Base-by-base conservation (phyloP, 2,329 filamentous ascomycete genomes). In the Chrysoporthe cubensis region DNA sequence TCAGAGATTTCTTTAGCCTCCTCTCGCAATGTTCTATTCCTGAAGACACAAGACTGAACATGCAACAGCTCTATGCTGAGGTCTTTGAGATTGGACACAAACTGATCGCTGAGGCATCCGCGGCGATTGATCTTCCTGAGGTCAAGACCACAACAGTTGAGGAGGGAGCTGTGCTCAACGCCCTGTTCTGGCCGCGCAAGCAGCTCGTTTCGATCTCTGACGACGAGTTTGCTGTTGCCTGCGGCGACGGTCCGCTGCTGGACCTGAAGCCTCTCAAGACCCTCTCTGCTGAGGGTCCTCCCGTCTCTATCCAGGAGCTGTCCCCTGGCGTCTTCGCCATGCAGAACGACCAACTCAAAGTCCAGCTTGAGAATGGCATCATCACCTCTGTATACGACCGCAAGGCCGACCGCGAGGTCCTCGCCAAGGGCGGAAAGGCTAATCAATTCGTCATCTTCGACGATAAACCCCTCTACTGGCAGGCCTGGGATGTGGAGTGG, bases 401-500 rank as follows among this genome's bases (percentile, higher is more conserved):
- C 52, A 79, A 84, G 57, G 88, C 87, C 11, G 84, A 91, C 37
- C 90, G 95, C 63, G 94, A 99, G 77, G 80, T 97, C 26, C 87
- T 99, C 61, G 85, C 92, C 3, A 81, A 86, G 72, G 88, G 87
- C 48, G 86, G 87, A 34, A 94, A 94, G 77, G 94, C 91, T 34
- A 97, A 97, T 72, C 94, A 97, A 76, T 88, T 96, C 62, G 94
- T 98, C 71, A 89, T 98, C 34, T 98, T 96, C 75, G 96, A 99
- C 75, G 96, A 99, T 80, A 97, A 98, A 80, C 94, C 94, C 32
- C 86, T 97, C 34, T 97, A 96, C 82, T 98, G 94, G 94, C 93
- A 97, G 80, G 94, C 94, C 2, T 97, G 95, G 94, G 95, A 99
- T 78, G 95, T 98, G 6, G 96, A 99, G 79, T 94, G 98, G 40